A percentile compares a stretch with the other conserved stretches of the same genome.
Conservation (phyloP, 202 grass and related monocot genomes). For the Dendrocalamus latiflorus region DNA sequence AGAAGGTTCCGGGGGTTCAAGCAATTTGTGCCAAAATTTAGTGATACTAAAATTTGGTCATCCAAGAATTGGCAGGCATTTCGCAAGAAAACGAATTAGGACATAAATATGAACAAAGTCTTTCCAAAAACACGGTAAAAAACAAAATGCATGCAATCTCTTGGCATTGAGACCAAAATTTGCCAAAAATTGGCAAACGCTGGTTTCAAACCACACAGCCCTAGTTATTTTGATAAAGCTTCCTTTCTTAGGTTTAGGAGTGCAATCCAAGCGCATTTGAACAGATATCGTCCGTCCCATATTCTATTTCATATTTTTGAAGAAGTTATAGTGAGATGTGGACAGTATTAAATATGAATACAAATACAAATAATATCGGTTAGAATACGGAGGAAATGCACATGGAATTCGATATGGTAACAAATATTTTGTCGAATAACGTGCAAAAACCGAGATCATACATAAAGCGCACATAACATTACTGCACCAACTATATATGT, state of each 20-base stretch:
- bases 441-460: too few relatives aligned
- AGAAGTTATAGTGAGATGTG: too few relatives aligned
- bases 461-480: too few relatives aligned
- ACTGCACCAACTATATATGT: too few relatives aligned
- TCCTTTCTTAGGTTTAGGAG: background rate
- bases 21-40: background rate
- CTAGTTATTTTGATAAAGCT: background rate
- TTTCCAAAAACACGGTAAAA: background rate
- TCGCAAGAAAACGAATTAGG: background rate
- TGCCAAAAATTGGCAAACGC: background rate
- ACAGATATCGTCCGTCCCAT: fast-evolving
- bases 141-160: background rate
- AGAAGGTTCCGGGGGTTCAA: background rate
- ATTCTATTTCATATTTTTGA: too few relatives aligned
- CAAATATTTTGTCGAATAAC: too few relatives aligned
- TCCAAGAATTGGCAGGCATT: background rate
- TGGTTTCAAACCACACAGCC: background rate
- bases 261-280: too few relatives aligned
- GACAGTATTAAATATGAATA: too few relatives aligned
- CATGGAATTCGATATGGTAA: too few relatives aligned
- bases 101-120: background rate
- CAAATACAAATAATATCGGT: too few relatives aligned
- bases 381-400: too few relatives aligned
- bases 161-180: background rate
- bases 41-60: background rate